These are phyloP conservation scores for Endoconidiophora polonica DNA, from an alignment of 2,329 filamentous ascomycete genomes.

Conservation along the genomic window DNA sequence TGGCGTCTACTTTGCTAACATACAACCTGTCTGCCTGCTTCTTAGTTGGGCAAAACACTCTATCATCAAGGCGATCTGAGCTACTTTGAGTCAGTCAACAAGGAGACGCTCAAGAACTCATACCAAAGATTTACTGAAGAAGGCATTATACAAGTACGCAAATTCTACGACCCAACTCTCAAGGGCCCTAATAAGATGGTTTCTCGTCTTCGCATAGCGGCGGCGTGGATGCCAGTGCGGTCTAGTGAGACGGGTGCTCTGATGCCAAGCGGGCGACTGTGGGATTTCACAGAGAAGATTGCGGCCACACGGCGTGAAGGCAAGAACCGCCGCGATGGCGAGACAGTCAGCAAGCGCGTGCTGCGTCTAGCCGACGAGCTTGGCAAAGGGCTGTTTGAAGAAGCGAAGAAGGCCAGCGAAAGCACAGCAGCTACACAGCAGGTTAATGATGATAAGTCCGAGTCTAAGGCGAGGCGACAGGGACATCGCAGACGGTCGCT, in stretches of 20 bases:
- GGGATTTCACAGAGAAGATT: conserved; percentile 85
- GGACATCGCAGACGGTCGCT: conserved; percentile 32
- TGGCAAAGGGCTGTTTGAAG: conserved; percentile 51
- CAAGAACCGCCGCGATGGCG: conserved; percentile 89
- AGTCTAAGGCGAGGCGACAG: conserved; percentile 28
- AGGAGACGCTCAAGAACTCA: conserved; percentile 89
- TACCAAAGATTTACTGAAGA: conserved; percentile 81
- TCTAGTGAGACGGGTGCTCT: conserved; percentile 45
- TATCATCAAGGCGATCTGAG: conserved; percentile 95
- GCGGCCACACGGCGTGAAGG: conserved; percentile 71
- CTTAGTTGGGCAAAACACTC: conserved; percentile 76
- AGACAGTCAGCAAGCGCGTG: conserved; percentile 71
- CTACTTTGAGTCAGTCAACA: conserved; percentile 97
- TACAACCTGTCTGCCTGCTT: not conserved
- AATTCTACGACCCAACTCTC: conserved; percentile 39
- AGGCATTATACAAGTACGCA: conserved; percentile 63
- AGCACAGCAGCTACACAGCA: conserved; percentile 31
- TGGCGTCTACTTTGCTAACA: conserved; percentile 14
- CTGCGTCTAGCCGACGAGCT: conserved; percentile 59
- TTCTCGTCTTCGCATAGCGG: conserved; percentile 49
- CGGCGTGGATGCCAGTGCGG: conserved; percentile 57
- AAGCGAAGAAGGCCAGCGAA: conserved; percentile 26
- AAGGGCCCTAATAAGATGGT: conserved; percentile 29
- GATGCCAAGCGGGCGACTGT: conserved; percentile 57
- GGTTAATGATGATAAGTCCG: conserved; percentile 19